phyloP scores from a whole-genome alignment of 2,329 filamentous ascomycete genomes.

The Venturia aucupariae region DNA sequence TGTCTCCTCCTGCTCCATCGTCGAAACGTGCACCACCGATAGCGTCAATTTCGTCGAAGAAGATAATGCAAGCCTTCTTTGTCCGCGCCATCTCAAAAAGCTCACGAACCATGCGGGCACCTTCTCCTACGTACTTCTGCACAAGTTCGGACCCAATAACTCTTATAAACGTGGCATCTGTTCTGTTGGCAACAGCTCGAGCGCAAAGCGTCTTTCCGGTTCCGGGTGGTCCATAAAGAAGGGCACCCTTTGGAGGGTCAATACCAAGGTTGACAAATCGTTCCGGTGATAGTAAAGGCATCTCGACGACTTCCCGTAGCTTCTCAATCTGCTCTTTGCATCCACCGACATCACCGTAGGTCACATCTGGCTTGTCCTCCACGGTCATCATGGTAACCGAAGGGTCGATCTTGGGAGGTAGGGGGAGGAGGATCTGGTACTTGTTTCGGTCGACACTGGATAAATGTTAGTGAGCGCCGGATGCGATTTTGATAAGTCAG shows the following conservation, averaged over 20 bases:
- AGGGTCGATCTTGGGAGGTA: constrained; percentile 97
- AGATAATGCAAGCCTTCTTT: constrained; percentile 99
- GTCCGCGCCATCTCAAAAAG: constrained; percentile 99
- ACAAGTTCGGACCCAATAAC: constrained; percentile 97
- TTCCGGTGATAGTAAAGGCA: constrained; percentile 92
- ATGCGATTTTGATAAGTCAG: not conserved
- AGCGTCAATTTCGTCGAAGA: constrained; percentile 97
- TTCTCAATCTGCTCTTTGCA: constrained; percentile 99
- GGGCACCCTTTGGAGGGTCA: constrained; percentile 92
- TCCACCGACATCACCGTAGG: constrained; percentile 95
- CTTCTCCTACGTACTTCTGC: constrained; percentile 98
- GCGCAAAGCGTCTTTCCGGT: constrained; percentile 99
- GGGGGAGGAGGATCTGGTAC: constrained; percentile 93
- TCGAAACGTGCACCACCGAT: constrained; percentile 94
- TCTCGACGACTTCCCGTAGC: constrained; percentile 95
- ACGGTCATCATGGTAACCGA: constrained; percentile 99
- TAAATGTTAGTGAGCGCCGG: constrained; percentile 14
- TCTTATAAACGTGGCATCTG: constrained; percentile 95
- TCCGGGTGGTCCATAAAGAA: constrained; percentile 92
- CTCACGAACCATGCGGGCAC: constrained; percentile 95
- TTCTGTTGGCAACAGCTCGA: constrained; percentile 92
- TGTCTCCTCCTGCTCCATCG: constrained; percentile 91
- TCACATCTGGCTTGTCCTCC: constrained; percentile 98
- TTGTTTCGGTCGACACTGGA: constrained; percentile 86
- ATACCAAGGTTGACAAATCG: constrained; percentile 98